Evolutionary conservation across 208 protist genomes (phyloP), one percentile per base, ranked within the genome.

Genomic region (Crithidia fasciculata): DNA sequence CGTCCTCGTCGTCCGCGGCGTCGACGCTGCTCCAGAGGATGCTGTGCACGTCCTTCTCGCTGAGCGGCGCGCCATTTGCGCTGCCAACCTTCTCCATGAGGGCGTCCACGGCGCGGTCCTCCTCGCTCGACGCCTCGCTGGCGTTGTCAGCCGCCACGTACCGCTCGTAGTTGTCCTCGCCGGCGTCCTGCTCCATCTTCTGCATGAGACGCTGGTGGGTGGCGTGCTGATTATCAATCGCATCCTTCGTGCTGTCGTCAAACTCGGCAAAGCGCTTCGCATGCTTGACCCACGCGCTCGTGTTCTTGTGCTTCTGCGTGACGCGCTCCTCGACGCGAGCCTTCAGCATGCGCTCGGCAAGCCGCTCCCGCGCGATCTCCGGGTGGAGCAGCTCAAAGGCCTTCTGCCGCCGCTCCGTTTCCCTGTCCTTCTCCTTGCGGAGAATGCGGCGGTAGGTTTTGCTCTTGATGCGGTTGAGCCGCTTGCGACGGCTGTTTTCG

Each of bases 231-330:
- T 97, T 89, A 50, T 95, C 80, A 54, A 98, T 81, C n/a, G 95
- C 92, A 45, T 95, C 92, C 74, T 95, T 95, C 2, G 91, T 87
- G 43, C 81, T 83, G 2, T 61, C 81, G 69, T 96, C 90, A 59
- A 91, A 92, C 43, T 95, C 61, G 7, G 86, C 89, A 73, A 95
- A 94, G 0, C 85, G 86, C 81, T 96, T 97, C 18, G 90, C 91
- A 66, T 95, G 95, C 72, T 91, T 92, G 44, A 98, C 90, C 91
- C 91, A 98, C 10, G 90, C 84, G 55, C 91, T 96, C 39, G 91
- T 97, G 69, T 98, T 98, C 72, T 96, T 96, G 78, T 98, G 95
- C 75, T 93, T 92, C 81, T 96, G 92, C 40, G 91, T 97, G 43
- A 95, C 85, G 13, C 95, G 87, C 76, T 98, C 92, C 69, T 96